phyloP scores from a whole-genome alignment of 495 filamentous ascomycete genomes.

The Aeminium ludgeri region DNA sequence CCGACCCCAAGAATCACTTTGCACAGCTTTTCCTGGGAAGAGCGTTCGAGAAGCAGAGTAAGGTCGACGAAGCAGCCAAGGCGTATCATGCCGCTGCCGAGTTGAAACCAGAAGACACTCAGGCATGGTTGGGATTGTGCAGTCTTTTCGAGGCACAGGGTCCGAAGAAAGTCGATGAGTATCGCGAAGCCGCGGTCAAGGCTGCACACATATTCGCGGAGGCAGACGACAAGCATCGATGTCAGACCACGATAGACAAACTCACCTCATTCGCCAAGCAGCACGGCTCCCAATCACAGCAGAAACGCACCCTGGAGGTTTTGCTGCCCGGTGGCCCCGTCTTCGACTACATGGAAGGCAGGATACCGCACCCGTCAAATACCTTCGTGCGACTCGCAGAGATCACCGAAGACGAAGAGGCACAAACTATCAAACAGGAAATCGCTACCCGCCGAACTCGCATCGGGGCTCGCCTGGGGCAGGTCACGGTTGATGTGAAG shows the following conservation, averaged over 20 bases:
- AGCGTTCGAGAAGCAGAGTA: slow-evolving; percentile 56
- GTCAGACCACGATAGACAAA: slow-evolving; percentile 68
- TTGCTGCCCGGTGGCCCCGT: slow-evolving; percentile 62
- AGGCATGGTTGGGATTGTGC: slow-evolving; percentile 84
- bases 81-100: slow-evolving; percentile 61
- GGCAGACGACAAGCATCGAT: slow-evolving; percentile 49
- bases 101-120: slow-evolving; percentile 41
- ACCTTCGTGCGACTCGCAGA: slow-evolving; percentile 78
- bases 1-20: slow-evolving; percentile 67
- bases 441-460: slow-evolving; percentile 80
- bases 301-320: slow-evolving; percentile 53
- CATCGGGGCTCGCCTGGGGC: slow-evolving; percentile 63
- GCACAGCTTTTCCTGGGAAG: slow-evolving; percentile 75
- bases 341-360: slow-evolving; percentile 71
- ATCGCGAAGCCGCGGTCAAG: slow-evolving; percentile 50
- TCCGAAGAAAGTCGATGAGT: slow-evolving; percentile 48
- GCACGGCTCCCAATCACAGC: slow-evolving; percentile 53
- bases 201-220: slow-evolving; percentile 61
- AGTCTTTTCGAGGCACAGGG: slow-evolving; percentile 67
- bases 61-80: slow-evolving; percentile 50
- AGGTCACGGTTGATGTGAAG: slow-evolving; percentile 76
- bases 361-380: slow-evolving; percentile 58
- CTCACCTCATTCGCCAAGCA: slow-evolving; percentile 51
- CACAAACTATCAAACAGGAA: slow-evolving; percentile 74
- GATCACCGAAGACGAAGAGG: slow-evolving; percentile 72